Percentiles rank a stretch among this genome's conserved stretches.
These are phyloP conservation scores for Pluteus cervinus DNA, from an alignment of 768 basidiomycete genomes.

Conservation along the genomic window DNA sequence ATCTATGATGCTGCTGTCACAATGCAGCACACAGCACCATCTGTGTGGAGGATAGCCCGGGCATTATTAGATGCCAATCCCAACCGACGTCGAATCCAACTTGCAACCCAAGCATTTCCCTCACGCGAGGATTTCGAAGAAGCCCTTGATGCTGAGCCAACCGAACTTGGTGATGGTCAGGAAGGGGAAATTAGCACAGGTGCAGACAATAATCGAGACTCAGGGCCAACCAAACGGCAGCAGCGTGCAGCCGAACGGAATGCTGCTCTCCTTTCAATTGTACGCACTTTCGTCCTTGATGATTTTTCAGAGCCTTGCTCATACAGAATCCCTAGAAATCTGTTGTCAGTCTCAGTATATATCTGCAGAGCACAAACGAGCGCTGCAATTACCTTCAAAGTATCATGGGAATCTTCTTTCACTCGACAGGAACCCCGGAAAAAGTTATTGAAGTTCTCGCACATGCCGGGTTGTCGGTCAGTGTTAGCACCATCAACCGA, in stretches of 20 bases:
- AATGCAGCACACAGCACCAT: too few species aligned
- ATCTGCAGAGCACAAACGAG: slow-evolving; percentile 17
- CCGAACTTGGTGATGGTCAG: too few species aligned
- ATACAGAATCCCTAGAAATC: slow-evolving; percentile 13
- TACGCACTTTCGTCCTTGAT: background rate
- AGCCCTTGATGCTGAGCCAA: too few species aligned
- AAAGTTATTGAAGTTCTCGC: slow-evolving; percentile 22
- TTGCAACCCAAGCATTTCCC: too few species aligned
- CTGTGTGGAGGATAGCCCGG: too few species aligned
- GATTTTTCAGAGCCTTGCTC: background rate
- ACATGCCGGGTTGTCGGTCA: slow-evolving; percentile 22
- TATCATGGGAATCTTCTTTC: slow-evolving; percentile 23
- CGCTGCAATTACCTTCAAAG: slow-evolving; percentile 14
- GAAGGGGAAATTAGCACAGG: too few species aligned
- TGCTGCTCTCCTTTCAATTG: background rate
- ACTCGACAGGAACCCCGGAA: slow-evolving; percentile 18
- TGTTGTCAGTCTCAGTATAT: slow-evolving; percentile 18
- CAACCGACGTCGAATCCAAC: too few species aligned
- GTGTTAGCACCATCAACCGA: slow-evolving; percentile 16
- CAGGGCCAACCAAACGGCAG: too few species aligned
- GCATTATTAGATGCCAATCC: too few species aligned
- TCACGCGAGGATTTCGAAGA: too few species aligned
- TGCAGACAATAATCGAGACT: too few species aligned
- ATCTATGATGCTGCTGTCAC: too few species aligned
- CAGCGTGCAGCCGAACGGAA: background rate